Evolutionary conservation across 2,329 filamentous ascomycete species (phyloP), one percentile per base, ranked within the genome.

Genomic region (Xylariaceae sp.): DNA sequence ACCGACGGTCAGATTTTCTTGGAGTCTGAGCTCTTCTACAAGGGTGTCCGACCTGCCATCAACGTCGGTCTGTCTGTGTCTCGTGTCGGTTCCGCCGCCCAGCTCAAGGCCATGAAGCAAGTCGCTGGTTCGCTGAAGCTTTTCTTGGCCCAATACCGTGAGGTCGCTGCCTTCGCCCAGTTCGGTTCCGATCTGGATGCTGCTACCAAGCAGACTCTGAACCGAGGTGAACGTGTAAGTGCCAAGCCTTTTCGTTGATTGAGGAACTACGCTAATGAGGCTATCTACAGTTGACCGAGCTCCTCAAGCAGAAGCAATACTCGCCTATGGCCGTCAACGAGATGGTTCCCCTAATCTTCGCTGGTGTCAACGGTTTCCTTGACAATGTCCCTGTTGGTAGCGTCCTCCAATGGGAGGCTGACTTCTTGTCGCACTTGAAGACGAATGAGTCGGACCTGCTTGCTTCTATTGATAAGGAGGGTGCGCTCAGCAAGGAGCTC

Each of bases 31-130:
- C 86, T 98, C 67, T 99, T 98, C 90, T 98, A 97, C 91, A 99
- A 99, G 91, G 95, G 95, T 96, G 83, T 99, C 81, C 93, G 95
- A 76, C 95, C 95, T 73, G 95, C 95, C 83, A 99, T 99, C 81
- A 99, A 99, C 88, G 95, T 99, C 90, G 95, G 95, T 95, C 91
- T 99, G 71, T 99, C 95, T 73, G 95, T 99, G 72, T 99, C 95
- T 70, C 95, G 95, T 91, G 95, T 99, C 89, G 95, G 95, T 78
- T 99, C 95, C 75, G 91, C 95, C 78, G 95, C 95, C 77, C 95
- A 99, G 87, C 87, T 98, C 79, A 99, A 98, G 91, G 93, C 95
- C 82, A 99, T 99, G 95, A 99, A 99, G 89, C 95, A 99, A 86
- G 95, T 99, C 72, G 95, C 95, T 74, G 95, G 95, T 87, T 98